Conservation (phyloP, 768 basidiomycete species). For the Boletellus emodensis region DNA sequence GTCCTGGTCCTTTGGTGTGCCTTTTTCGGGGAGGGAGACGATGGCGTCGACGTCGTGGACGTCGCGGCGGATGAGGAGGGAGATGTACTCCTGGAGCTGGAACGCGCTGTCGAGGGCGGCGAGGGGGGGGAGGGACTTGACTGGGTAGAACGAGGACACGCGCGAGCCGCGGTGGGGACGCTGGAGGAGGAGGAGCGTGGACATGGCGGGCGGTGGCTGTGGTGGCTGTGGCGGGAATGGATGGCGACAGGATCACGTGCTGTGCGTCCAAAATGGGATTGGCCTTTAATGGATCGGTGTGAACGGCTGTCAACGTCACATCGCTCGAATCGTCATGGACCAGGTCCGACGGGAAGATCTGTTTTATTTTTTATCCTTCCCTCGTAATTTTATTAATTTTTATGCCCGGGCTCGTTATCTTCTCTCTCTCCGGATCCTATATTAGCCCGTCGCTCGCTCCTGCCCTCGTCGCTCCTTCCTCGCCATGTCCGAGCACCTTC, state of each 20-base stretch:
- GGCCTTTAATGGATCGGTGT: background rate
- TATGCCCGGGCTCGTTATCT: constrained; percentile 2
- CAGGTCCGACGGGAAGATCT: background rate
- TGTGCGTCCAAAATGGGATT: background rate
- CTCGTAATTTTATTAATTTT: background rate
- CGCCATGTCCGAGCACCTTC: constrained; percentile 22
- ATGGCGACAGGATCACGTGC: too few relatives aligned
- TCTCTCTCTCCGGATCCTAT: constrained; percentile 4
- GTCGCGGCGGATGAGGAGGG: constrained; percentile 78
- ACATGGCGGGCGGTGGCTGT: constrained; percentile 1
- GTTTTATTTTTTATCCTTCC: background rate
- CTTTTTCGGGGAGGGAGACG: constrained; percentile 65
- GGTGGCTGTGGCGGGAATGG: too few relatives aligned
- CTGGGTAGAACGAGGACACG: constrained; percentile 75
- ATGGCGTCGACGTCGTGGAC: constrained; percentile 86
- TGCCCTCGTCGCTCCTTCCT: constrained; percentile 1
- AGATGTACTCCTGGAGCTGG: constrained; percentile 92
- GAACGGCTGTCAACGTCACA: constrained; percentile 11
- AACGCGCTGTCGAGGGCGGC: constrained; percentile 85
- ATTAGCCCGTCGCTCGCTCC: constrained; percentile 5
- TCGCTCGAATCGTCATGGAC: too few relatives aligned
- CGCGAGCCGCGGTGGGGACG: constrained; percentile 74
- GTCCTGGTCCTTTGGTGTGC: constrained; percentile 24
- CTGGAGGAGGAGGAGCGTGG: constrained; percentile 48
- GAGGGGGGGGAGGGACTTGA: constrained; percentile 65